Base-by-base conservation (phyloP, 148 eudicot genomes). In the Vaccinium darrowii region DNA sequence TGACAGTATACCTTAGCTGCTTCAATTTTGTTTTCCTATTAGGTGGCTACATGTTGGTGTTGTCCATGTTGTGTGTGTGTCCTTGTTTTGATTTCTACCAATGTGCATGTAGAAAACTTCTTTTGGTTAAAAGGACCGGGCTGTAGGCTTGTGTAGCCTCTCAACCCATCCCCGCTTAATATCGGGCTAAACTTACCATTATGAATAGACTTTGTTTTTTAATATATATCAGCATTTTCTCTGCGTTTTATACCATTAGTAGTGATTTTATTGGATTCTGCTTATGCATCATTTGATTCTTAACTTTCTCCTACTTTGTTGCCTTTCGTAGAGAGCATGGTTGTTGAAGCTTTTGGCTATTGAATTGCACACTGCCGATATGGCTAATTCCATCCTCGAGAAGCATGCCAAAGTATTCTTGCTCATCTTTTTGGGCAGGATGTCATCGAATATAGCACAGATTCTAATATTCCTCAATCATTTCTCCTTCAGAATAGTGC, bases 261-360 rank as follows among this genome's bases (percentile, higher is more conserved):
- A 49, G n/a, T 89, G 84, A 50, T 83, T 82, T 78, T 47, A 19
- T 67, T 18, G 49, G 7, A 18, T 89, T 76, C 77, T 5, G 80
- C 58, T 54, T 14, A 1, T 54, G 58, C 72, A 12, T 51, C 83
- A 73, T 56, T 85, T 54, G 51, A 65, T 82, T 51, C 27, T 54
- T 56, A 33, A 51, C 63, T n/a, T 4, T 52, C 63, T 74, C 39
- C 13, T 78, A 53, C 43, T 75, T 79, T 67, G 47, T 53, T 78
- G 4, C 69, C 62, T 86, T 87, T 80, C 86, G 67, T 91, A 95
- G 98, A 91, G 98, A 90, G 99, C 98, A 6, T 97, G 99, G 99
- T 76, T 97, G 86, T 92, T 95, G 92, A 97, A 97, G 90, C 98
- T 97, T 85, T 90, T 93, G 78, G 91, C 98, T 8, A 89, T 97